Percentiles rank a stretch among this genome's conserved stretches.
Conservation (phyloP, 768 basidiomycete genomes). For the Kwoniella sp. region DNA sequence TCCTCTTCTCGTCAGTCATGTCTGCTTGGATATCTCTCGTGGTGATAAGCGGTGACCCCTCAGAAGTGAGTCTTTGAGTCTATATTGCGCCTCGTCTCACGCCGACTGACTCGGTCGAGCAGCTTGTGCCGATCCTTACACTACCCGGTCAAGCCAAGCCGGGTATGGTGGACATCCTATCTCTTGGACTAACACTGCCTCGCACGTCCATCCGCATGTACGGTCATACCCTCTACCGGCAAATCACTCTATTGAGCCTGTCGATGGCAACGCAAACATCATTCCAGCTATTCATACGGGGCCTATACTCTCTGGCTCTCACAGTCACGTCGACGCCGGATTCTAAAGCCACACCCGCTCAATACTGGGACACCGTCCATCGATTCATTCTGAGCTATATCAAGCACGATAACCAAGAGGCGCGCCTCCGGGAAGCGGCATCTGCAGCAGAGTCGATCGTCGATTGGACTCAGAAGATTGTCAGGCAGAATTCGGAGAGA, state of each 20-base stretch:
- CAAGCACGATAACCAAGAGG: constrained; percentile 5
- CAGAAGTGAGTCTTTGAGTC: no score
- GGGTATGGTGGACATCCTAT: no score
- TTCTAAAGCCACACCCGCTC: constrained; percentile 7
- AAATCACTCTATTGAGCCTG: constrained; percentile 1
- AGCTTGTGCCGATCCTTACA: no score
- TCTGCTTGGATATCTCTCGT: no score
- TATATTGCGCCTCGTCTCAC: no score
- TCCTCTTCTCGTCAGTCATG: no score
- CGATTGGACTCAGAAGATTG: constrained; percentile 20
- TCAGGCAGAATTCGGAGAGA: constrained; percentile 5
- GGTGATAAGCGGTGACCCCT: no score
- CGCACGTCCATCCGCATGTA: neutral
- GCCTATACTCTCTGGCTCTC: constrained; percentile 1
- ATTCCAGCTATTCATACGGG: constrained; percentile 5
- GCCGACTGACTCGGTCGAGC: no score
- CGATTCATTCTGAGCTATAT: constrained; percentile 1
- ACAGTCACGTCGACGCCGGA: constrained; percentile 5
- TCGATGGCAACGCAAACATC: neutral
- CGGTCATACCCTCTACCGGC: constrained; percentile 9
- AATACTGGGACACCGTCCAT: constrained; percentile 26
- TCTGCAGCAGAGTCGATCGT: constrained; percentile 11
- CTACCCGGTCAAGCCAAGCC: no score
- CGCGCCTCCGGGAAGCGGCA: constrained; percentile 2
- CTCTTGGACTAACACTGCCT: no score